Percentiles rank a stretch among this genome's conserved stretches.
Conservation (phyloP, 352 stramenopile genomes). For the Phytopythium ostracodes region DNA sequence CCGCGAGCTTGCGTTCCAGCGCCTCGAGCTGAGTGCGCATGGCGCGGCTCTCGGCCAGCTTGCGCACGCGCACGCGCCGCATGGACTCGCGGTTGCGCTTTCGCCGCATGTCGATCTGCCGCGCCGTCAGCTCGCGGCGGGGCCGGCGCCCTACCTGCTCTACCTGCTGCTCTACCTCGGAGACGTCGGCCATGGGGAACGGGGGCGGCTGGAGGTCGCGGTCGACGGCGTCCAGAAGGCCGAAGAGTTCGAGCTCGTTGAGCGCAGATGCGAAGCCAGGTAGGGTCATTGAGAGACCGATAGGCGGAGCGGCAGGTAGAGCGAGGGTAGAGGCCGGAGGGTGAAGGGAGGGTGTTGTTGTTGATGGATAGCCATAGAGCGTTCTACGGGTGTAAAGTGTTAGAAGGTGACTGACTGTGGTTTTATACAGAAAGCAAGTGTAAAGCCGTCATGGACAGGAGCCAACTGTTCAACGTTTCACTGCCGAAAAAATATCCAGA, state of each 20-base stretch:
- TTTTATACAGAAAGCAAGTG: no score
- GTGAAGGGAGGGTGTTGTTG: no score
- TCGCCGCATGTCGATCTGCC: conserved; percentile 22
- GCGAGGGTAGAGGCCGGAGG: no score
- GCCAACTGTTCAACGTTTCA: no score
- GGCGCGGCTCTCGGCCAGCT: conserved; percentile 15
- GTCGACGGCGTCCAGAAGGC: background rate
- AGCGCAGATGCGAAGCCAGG: background rate
- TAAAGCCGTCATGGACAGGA: no score
- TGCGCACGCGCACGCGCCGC: conserved; percentile 26
- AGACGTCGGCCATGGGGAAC: background rate
- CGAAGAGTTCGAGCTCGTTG: background rate
- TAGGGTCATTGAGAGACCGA: no score
- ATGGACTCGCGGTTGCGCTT: conserved; percentile 44
- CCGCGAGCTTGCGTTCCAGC: background rate
- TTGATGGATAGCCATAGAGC: no score
- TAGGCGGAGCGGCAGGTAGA: no score
- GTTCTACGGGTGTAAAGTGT: no score
- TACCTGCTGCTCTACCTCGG: background rate
- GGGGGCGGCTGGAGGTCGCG: background rate
- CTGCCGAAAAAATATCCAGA: no score
- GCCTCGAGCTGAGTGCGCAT: conserved; percentile 12
- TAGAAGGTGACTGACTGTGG: no score
- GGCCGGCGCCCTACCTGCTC: background rate
- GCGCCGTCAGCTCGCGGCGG: conserved; percentile 1